Base-by-base conservation (phyloP, 345 rosid genomes). In the Hevea brasiliensis region DNA sequence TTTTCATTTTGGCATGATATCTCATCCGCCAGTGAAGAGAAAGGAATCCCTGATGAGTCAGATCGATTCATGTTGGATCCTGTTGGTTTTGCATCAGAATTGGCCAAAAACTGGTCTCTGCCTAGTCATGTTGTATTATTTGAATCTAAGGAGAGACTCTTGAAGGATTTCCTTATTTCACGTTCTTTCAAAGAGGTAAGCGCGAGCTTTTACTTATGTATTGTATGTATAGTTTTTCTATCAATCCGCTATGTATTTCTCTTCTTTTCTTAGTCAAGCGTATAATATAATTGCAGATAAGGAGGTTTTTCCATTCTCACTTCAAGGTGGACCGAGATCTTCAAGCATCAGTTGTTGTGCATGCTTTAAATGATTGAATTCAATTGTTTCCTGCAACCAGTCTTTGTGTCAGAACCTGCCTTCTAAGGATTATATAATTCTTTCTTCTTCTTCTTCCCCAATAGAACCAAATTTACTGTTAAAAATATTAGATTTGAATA, bases 271-370 rank as follows among this genome's bases (percentile, higher is more conserved):
- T 35, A 41, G 10, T 41, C 61, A 44, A 65, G 51, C 27, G n/a
- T 26, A 0, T 26, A 26, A 69, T 45, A 0, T 61, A 64, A 72
- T 71, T 32, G 67, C 90, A 90, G 98, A 74, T 83, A 4, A 83
- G 65, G 75, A 86, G 92, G 81, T 95, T 92, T 72, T 91, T 92
- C 85, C 99, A 92, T 80, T 85, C 96, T 54, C 96, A 95, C 80
- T 95, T 92, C 84, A 88, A 87, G 80, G 98, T 92, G 72, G 97
- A 92, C 74, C 90, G 93, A 14, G 89, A 87, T 77, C 97, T 90
- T 78, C 99, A 91, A 78, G 81, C 94, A 59, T 88, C 96, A 15
- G 98, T 92, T 26, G 88, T 80, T 45, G 76, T 95, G 21, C 89
- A 92, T 76, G 81, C 88, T 32, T 27, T 20, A 42, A 23, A 41